Base-by-base conservation (phyloP, 495 filamentous ascomycete species). In the Hypoxylon fuscum region DNA sequence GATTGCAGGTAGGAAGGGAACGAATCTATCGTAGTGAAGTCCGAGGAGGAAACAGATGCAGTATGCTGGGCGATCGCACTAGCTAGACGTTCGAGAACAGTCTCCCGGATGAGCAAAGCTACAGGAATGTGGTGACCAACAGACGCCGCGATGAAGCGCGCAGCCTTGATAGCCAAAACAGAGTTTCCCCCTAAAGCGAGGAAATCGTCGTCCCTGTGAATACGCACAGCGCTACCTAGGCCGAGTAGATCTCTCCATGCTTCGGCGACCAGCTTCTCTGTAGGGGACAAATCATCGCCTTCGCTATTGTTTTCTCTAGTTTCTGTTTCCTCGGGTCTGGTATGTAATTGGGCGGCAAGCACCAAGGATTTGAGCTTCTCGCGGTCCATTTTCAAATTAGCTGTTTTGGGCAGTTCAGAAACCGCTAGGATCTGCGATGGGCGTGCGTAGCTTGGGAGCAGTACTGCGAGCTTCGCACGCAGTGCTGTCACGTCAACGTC, bases 111-210 rank as follows among this genome's bases (percentile, higher is more conserved):
- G 14, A 62, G 20, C 3, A 59, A 20, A 27, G 20, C 25, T 35
- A 59, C 27, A 27, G 35, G 59, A 58, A 50, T 53, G 12, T 15
- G 31, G 14, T 35, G 32, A 18, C 18, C 52, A 27, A 60, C 25
- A 44, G 34, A 37, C 43, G 37, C 20, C 27, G 29, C 37, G 41
- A 55, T 35, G 15, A 32, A 17, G 45, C 17, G 62, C 31, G 67
- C 49, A 15, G 57, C 20, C 9, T 40, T 34, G 22, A 73, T 50
- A 18, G 68, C 61, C 4, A 52, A 37, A 4, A 73, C 20, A 22
- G 70, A 73, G 51, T 68, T 45, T 11, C 59, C 66, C 6, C 70
- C 70, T 15, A 71, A 23, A 17, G 62, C 41, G 18, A 57, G n/a
- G 35, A 73, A 68, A 22, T 59, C 57, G 40, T 65, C 57, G 17